phyloP scores from a whole-genome alignment of 768 basidiomycete species.

The Rhizopogon rudus region DNA sequence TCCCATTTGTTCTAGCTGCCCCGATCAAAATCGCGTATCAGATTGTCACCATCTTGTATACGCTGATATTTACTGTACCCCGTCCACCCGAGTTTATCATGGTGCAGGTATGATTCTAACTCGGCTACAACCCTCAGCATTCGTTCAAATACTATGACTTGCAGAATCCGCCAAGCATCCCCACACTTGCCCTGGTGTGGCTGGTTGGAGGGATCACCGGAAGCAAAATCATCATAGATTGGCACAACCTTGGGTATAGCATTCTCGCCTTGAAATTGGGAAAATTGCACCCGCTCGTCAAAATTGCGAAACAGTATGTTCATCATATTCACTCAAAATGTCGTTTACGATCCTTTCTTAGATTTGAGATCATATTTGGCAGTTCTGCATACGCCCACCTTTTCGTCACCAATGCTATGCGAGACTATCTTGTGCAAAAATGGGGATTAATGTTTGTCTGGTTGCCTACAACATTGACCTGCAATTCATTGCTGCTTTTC shows the following conservation, averaged over 20 bases:
- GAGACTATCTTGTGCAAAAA: slow-evolving; percentile 55
- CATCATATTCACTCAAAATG: neutral
- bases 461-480: neutral
- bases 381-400: slow-evolving; percentile 80
- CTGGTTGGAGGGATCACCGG: slow-evolving; percentile 61
- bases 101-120: slow-evolving; percentile 65
- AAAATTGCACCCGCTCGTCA: slow-evolving; percentile 59
- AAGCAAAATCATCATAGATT: slow-evolving; percentile 92
- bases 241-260: slow-evolving; percentile 97
- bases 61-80: slow-evolving; percentile 54
- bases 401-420: slow-evolving; percentile 91
- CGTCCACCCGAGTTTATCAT: slow-evolving; percentile 80
- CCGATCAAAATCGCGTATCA: slow-evolving; percentile 81
- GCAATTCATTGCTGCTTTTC: slow-evolving; percentile 6
- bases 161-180: slow-evolving; percentile 96
- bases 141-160: neutral
- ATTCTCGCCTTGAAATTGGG: slow-evolving; percentile 87
- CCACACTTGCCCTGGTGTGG: slow-evolving; percentile 85
- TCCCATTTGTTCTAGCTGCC: slow-evolving; percentile 70
- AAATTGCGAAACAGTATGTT: slow-evolving; percentile 66
- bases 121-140: neutral
- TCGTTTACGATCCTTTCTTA: slow-evolving; percentile 24
- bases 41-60: slow-evolving; percentile 52
- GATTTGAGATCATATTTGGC: slow-evolving; percentile 85
- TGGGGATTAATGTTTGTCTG: slow-evolving; percentile 72